Evolutionary conservation across 441 rosid genomes (phyloP), one percentile per base, ranked within the genome.

Genomic region (Pelargonium exstipulatum): DNA sequence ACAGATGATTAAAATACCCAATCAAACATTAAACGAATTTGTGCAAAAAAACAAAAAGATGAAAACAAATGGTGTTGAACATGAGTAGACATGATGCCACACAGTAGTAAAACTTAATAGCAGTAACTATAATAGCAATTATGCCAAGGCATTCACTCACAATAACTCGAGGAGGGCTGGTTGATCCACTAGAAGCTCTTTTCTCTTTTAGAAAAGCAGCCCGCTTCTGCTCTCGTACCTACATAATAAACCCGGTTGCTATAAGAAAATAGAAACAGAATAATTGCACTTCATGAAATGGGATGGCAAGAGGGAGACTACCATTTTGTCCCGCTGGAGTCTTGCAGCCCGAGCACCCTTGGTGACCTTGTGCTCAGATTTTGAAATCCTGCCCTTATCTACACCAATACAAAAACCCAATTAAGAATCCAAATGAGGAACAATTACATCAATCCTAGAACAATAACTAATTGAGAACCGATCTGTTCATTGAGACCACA

Each of bases 191-290:
- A 1, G 88, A 83, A 65, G 91, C 87, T 62, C 96, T 85, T 76
- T 88, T 95, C 78, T 87, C 91, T 68, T 87, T 89, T 81, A 95
- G 78, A 69, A 91, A 72, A 1, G 94, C 89, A 13, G 87, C 90
- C 43, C 83, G 80, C 37, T 94, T 94, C 75, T 94, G 96, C 74
- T 94, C 96, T 71, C 97, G 74, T 55, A 87, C 81, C 99, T 89
- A 60, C 71, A 67, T 63, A 74, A 69, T 64, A 26, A 57, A 37
- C 53, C 48, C 24, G 2, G 60, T 22, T 5, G 2, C 58, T 65
- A 66, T 24, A 14, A 58, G 9, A n/a, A 4, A 4, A 29, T 45
- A 29, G 4, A 10, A 65, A 55, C 53, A 4, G 16, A 10, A 57
- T 13, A 29, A 14, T 17, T 42, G 37, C 6, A 13, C 57, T 4